A percentile compares a stretch with the other conserved stretches of the same genome.
Conservation (phyloP, 768 basidiomycete species). For the Mycena olivaceomarginata region DNA sequence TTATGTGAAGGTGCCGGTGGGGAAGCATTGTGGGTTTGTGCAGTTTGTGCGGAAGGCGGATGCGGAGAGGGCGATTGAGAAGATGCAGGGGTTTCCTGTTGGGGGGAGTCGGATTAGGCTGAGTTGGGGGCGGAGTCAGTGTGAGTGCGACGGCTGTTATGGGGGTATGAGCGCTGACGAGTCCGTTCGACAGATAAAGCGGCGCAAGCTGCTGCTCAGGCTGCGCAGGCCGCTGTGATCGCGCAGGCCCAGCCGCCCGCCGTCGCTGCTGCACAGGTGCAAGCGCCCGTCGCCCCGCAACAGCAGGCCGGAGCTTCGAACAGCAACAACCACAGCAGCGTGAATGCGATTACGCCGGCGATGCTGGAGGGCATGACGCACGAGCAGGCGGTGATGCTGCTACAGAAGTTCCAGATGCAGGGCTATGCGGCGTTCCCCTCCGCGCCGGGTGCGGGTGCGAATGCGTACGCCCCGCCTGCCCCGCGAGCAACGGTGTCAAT, state of each 20-base stretch:
- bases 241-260: slow-evolving; percentile 10
- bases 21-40: slow-evolving; percentile 97
- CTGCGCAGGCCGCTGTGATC: slow-evolving; percentile 59
- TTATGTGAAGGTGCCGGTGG: slow-evolving; percentile 87
- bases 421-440: too few species aligned
- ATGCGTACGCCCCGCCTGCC: too few species aligned
- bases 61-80: slow-evolving; percentile 80
- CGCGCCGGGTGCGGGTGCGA: too few species aligned
- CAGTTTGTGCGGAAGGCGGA: slow-evolving; percentile 88
- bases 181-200: slow-evolving; percentile 84
- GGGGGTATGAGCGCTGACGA: too few species aligned
- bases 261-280: too few species aligned
- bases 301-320: background rate
- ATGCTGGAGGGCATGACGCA: too few species aligned
- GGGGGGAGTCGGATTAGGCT: slow-evolving; percentile 93
- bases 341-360: too few species aligned
- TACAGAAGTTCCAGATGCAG: too few species aligned
- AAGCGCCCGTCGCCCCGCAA: slow-evolving; percentile 14
- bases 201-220: slow-evolving; percentile 88
- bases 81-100: slow-evolving; percentile 97
- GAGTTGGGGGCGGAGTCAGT: slow-evolving; percentile 96
- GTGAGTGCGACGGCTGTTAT: too few species aligned
- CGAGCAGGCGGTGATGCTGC: too few species aligned
- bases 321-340: too few species aligned
- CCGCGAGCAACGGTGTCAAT: too few species aligned